phyloP scores from a whole-genome alignment of 2,329 filamentous ascomycete genomes.

The Botrytis paeoniae region DNA sequence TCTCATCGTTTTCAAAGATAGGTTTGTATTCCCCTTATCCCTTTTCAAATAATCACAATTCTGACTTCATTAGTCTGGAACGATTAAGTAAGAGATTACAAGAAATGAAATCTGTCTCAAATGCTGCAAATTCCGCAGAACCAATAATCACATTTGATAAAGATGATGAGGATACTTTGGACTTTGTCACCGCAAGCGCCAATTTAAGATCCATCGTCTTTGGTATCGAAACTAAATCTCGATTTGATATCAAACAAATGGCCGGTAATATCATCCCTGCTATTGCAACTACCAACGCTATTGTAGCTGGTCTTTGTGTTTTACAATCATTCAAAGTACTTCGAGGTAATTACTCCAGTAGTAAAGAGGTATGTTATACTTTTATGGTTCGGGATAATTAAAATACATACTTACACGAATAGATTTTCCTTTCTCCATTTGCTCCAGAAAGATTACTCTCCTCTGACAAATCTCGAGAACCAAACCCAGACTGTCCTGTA shows the following conservation, averaged over 20 bases:
- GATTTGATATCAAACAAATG: conserved; percentile 99
- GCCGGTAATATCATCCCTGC: conserved; percentile 98
- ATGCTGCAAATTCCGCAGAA: conserved; percentile 46
- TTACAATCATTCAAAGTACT: conserved; percentile 91
- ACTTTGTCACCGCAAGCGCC: conserved; percentile 87
- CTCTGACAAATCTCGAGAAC: conserved; percentile 54
- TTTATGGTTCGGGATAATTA: conserved; percentile 5
- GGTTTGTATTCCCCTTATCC: conserved; percentile 37
- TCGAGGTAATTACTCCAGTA: conserved; percentile 64
- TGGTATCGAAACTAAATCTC: conserved; percentile 80
- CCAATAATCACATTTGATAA: conserved; percentile 89
- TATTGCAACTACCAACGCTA: conserved; percentile 96
- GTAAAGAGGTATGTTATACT: conserved; percentile 62
- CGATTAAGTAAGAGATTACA: conserved; percentile 73
- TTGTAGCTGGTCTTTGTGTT: conserved; percentile 89
- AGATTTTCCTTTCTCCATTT: conserved; percentile 77
- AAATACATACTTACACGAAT: conserved; percentile 12
- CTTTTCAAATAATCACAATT: background rate
- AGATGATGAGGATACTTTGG: conserved; percentile 89
- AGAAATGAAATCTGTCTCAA: conserved; percentile 52
- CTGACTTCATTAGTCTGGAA: conserved; percentile 52
- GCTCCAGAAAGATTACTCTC: conserved; percentile 56
- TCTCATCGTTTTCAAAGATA: conserved; percentile 81
- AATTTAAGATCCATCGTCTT: conserved; percentile 91
- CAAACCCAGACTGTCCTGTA: conserved; percentile 79